Evolutionary conservation across 129 eudicot species (phyloP).

Genomic region (Lactuca saligna): DNA sequence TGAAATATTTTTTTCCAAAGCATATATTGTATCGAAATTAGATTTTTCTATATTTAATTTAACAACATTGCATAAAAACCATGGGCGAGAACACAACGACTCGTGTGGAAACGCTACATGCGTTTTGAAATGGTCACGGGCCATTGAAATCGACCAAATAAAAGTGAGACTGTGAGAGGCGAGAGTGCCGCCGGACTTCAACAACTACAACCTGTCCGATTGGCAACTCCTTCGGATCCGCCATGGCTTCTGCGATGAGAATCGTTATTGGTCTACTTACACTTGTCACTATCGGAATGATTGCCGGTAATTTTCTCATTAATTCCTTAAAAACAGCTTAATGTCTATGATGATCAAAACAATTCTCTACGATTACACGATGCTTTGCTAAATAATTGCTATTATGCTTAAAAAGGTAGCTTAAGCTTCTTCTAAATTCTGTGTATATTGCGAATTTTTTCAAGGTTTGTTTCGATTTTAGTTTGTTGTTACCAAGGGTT

Average conservation of each 20-base stretch:
- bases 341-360: background rate
- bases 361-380: background rate
- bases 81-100: constrained; percentile 4
- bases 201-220: constrained; percentile 14
- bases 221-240: constrained; percentile 19
- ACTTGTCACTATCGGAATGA: constrained; percentile 77
- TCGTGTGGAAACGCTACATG: background rate
- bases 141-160: background rate
- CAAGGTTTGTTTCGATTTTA: constrained; percentile 8
- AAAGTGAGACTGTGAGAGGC: background rate
- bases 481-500: constrained; percentile 13
- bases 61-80: background rate
- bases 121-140: constrained; percentile 19
- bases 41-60: no score
- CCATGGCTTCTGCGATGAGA: constrained; percentile 53
- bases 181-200: constrained; percentile 3
- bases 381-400: constrained; percentile 6
- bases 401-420: constrained; percentile 10
- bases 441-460: background rate
- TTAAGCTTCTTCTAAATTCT: constrained; percentile 7
- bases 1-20: no score
- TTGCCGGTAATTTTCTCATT: constrained; percentile 46
- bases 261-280: constrained; percentile 64
- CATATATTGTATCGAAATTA: no score
- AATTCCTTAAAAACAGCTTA: background rate